Evolutionary conservation across 2,329 filamentous ascomycete genomes (phyloP).

Genomic region (Ramichloridium luteum): DNA sequence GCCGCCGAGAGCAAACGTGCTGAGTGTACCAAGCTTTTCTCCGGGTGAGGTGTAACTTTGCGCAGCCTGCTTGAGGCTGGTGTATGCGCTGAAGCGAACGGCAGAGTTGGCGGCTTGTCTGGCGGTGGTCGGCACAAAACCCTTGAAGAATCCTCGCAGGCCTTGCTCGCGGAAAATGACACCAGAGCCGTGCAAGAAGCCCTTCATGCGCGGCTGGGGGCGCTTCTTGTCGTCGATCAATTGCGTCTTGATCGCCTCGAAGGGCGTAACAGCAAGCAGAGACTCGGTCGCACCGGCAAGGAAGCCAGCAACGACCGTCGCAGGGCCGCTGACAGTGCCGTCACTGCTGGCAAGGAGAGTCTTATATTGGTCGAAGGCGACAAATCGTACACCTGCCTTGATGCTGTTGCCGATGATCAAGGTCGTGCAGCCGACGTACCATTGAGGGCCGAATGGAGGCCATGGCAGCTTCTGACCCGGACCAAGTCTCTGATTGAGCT

Average conservation of each 20-base stretch:
- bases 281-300: conserved; percentile 92
- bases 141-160: conserved; percentile 87
- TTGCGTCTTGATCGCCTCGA: conserved; percentile 97
- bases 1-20: conserved; percentile 84
- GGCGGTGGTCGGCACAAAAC: conserved; percentile 87
- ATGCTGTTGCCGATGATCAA: conserved; percentile 92
- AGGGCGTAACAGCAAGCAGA: conserved; percentile 84
- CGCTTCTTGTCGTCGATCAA: conserved; percentile 94
- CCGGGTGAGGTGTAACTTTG: conserved; percentile 88
- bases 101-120: conserved; percentile 91
- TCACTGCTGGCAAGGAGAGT: conserved; percentile 65
- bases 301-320: conserved; percentile 86
- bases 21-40: conserved; percentile 78
- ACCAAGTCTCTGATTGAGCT: conserved; percentile 75
- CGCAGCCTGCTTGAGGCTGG: conserved; percentile 76
- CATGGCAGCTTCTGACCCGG: conserved; percentile 81
- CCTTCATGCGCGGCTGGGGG: conserved; percentile 71
- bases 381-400: conserved; percentile 92
- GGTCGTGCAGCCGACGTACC: conserved; percentile 97
- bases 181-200: conserved; percentile 79
- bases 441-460: conserved; percentile 85
- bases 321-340: conserved; percentile 79
- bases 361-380: conserved; percentile 95
- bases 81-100: conserved; percentile 88
- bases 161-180: conserved; percentile 84